Base-by-base conservation (phyloP, 1,139 yeast species). In the Geotrichum cucujoidarum region DNA sequence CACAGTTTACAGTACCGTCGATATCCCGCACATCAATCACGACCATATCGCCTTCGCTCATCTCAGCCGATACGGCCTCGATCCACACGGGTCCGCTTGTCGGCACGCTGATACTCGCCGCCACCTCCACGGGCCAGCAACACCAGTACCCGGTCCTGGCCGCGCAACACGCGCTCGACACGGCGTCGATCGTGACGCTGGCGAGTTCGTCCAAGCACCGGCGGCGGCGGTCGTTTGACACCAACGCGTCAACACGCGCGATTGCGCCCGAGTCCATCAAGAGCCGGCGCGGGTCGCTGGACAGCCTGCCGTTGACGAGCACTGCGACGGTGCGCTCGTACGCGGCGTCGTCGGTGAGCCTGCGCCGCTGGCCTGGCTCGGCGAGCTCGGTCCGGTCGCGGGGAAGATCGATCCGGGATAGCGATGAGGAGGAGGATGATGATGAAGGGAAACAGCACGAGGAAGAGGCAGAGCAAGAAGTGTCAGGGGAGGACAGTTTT, bases 161-260 rank as follows among this genome's bases (percentile, higher is more conserved):
- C 17, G 39, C 34, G 13, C 17, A 16, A 5, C 42, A 40, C 22
- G 32, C 43, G 20, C 34, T 40, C 14, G 70, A 66, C 53, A 59
- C 60, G 4, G 71, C 71, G 17, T 63, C 68, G 13, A 68, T 67
- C 29, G 57, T 67, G 50, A 67, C 71, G 5, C 60, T 67, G 33
- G 71, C 71, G 17, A 62, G 68, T 20, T 65, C 70, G 21, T 64
- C 70, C 20, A 65, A 64, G 50, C 63, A 65, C 44, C 61, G 60
- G 27, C 57, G 66, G 16, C 56, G 70, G 36, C 56, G 65, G 31
- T 64, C 69, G 8, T 58, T 67, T 34, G 71, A 67, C 51, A 67
- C 71, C 17, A 67, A 67, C 53, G 71, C 71, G n/a, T 60, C 66
- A 20, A 67, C 66, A 7, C 57, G 63, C 38, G 71, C 68, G 10